phyloP scores from a whole-genome alignment of 106 monocot species.

The Dioscorea zingiberensis region DNA sequence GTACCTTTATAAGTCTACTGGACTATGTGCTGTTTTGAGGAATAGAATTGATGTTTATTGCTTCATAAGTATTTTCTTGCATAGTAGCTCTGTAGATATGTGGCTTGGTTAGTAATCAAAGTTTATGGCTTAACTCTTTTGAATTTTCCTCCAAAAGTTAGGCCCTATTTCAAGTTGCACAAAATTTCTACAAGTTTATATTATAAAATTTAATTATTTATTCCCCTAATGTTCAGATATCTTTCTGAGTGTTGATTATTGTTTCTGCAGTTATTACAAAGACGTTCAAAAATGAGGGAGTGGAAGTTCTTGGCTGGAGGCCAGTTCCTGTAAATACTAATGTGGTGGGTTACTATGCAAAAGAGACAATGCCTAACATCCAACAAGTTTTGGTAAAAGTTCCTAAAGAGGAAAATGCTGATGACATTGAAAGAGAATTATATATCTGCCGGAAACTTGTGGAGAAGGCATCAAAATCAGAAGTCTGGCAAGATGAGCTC shows the following conservation, averaged over 20 bases:
- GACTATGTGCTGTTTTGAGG: no score
- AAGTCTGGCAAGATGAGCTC: slow-evolving; percentile 73
- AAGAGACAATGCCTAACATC: slow-evolving; percentile 90
- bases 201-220: no score
- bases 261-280: slow-evolving; percentile 58
- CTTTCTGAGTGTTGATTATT: background rate
- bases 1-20: no score
- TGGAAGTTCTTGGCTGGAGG: slow-evolving; percentile 96
- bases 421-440: slow-evolving; percentile 94
- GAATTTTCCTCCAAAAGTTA: no score
- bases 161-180: no score
- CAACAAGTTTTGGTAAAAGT: slow-evolving; percentile 90
- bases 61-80: no score
- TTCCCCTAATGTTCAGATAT: no score
- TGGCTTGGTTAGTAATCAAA: no score
- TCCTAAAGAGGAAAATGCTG: slow-evolving; percentile 66
- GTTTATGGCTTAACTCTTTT: no score
- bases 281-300: slow-evolving; percentile 71
- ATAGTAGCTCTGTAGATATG: no score
- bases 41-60: no score
- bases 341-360: slow-evolving; percentile 84
- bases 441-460: slow-evolving; percentile 88
- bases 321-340: slow-evolving; percentile 72
- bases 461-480: slow-evolving; percentile 48
- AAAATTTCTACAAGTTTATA: no score